Conservation (phyloP, 2,329 filamentous ascomycete genomes). For the Aspergillus fijiensis region DNA sequence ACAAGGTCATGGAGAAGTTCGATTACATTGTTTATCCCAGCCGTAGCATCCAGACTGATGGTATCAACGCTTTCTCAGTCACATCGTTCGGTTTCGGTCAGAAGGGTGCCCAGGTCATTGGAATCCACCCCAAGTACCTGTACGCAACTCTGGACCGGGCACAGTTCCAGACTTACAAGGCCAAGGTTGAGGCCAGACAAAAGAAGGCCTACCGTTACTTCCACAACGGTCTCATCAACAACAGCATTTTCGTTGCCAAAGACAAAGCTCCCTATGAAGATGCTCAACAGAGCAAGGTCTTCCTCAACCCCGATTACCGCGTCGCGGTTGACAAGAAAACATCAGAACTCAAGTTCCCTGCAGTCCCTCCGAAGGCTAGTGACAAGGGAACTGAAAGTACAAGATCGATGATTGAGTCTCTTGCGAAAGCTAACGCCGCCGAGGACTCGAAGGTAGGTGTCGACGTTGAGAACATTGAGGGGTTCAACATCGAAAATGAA, state of each 20-base stretch:
- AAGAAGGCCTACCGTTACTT: constrained; percentile 99
- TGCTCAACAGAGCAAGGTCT: constrained; percentile 79
- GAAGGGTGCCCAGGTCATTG: constrained; percentile 96
- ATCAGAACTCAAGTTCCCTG: constrained; percentile 70
- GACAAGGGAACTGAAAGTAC: constrained; percentile 63
- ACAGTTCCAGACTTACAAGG: constrained; percentile 77
- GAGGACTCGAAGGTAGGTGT: constrained; percentile 81
- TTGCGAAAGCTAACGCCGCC: constrained; percentile 64
- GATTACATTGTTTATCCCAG: constrained; percentile 98
- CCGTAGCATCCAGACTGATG: constrained; percentile 92
- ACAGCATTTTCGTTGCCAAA: constrained; percentile 96
- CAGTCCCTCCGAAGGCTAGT: constrained; percentile 64
- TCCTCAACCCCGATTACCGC: constrained; percentile 90
- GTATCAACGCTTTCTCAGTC: constrained; percentile 96
- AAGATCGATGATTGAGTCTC: constrained; percentile 71
- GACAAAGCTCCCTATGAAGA: constrained; percentile 85
- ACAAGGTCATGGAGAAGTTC: constrained; percentile 94
- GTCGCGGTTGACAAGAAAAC: constrained; percentile 85
- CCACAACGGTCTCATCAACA: constrained; percentile 98
- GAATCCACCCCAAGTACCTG: constrained; percentile 94
- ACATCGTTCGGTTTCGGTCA: constrained; percentile 99
- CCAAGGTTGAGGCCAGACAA: constrained; percentile 87
- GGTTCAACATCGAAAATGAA: constrained; percentile 89
- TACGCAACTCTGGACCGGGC: constrained; percentile 89
- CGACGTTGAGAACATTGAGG: constrained; percentile 84